Evolutionary conservation across 257 asterid genomes (phyloP).

Genomic region (Vinca minor): DNA sequence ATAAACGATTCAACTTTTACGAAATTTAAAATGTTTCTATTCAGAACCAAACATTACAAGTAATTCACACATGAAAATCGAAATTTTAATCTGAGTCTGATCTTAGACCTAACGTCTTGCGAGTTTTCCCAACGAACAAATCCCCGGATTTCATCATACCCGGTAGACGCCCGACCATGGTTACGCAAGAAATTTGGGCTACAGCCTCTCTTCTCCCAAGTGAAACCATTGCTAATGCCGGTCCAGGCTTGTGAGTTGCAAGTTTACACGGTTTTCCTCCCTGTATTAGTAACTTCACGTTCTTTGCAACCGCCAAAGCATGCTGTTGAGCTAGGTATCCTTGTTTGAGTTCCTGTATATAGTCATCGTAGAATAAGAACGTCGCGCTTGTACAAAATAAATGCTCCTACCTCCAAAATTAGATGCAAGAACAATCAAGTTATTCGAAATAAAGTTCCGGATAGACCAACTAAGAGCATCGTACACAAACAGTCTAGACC

Average conservation of each 20-base stretch:
- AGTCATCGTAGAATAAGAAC: background rate
- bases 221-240: conserved; percentile 53
- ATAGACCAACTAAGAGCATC: background rate
- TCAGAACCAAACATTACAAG: background rate
- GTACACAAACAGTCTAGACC: conserved; percentile 1
- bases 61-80: background rate
- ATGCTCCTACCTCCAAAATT: background rate
- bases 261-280: conserved; percentile 34
- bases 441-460: background rate
- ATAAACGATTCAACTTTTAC: too few relatives aligned
- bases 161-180: conserved; percentile 57
- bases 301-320: conserved; percentile 51
- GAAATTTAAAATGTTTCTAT: too few relatives aligned
- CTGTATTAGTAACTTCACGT: conserved; percentile 43
- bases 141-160: conserved; percentile 78
- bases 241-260: conserved; percentile 47
- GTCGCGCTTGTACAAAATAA: background rate
- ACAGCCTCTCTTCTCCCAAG: conserved; percentile 66
- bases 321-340: conserved; percentile 67
- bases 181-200: conserved; percentile 40
- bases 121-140: conserved; percentile 53
- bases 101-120: conserved; percentile 55
- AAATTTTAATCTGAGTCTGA: conserved; percentile 5
- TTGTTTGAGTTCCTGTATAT: conserved; percentile 69
- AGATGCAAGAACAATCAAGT: background rate